Conservation (phyloP, 192 early-diverging fungal genomes). For the Coemansia sp. region DNA sequence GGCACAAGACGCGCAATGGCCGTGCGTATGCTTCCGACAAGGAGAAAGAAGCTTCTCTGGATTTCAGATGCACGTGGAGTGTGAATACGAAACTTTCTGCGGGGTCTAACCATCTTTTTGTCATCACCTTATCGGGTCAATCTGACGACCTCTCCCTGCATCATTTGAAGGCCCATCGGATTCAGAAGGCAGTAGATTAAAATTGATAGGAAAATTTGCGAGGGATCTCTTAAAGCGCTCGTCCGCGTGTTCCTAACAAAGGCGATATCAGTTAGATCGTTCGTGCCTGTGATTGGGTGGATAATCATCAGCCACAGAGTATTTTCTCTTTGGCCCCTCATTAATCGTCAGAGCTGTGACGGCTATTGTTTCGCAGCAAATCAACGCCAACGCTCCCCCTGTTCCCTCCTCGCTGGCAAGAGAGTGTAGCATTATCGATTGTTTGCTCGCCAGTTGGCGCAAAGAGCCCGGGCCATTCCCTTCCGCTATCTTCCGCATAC, state of each 20-base stretch:
- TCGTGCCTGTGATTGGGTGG: slow-evolving; percentile 6
- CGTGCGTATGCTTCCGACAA: background rate
- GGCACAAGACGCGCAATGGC: background rate
- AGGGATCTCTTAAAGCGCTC: background rate
- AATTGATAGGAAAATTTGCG: background rate
- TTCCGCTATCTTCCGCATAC: slow-evolving; percentile 1
- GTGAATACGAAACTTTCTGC: background rate
- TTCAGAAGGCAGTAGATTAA: background rate
- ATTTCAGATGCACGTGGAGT: background rate
- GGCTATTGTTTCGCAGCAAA: background rate
- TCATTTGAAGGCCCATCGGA: background rate
- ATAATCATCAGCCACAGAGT: slow-evolving; percentile 10
- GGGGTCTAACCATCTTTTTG: background rate
- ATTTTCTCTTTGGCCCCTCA: background rate
- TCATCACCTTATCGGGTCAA: background rate
- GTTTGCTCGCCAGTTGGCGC: background rate
- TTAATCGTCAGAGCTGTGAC: background rate
- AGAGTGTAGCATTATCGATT: background rate
- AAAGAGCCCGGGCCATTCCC: background rate
- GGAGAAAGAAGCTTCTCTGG: background rate
- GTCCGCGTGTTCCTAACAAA: slow-evolving; percentile 7
- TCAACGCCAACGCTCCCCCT: background rate
- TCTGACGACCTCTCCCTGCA: background rate
- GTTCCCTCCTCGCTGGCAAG: background rate
- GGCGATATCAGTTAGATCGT: slow-evolving; percentile 2